Conservation (phyloP, 116 monocot genomes). For the Cymodocea nodosa region DNA sequence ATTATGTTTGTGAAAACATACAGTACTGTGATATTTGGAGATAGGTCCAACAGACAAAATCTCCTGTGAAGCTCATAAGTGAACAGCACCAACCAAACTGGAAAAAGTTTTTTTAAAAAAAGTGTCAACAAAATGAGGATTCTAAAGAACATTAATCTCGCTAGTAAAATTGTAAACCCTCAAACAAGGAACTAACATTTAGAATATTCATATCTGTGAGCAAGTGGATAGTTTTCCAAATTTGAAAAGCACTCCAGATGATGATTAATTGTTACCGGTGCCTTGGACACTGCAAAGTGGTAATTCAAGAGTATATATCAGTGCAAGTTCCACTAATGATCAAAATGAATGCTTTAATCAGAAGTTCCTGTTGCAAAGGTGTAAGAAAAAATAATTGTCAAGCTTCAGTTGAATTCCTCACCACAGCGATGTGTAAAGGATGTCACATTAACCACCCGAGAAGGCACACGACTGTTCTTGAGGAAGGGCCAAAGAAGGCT, state of each 20-base stretch:
- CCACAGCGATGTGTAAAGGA: slow-evolving; percentile 90
- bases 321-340: neutral
- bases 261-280: neutral
- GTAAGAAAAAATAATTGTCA: neutral
- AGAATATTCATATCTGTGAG: slow-evolving; percentile 52
- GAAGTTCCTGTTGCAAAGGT: neutral
- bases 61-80: slow-evolving; percentile 74
- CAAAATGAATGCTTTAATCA: neutral
- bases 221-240: slow-evolving; percentile 39
- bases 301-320: neutral
- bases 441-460: slow-evolving; percentile 82
- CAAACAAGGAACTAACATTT: slow-evolving; percentile 40
- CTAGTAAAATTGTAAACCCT: neutral
- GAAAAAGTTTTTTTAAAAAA: slow-evolving; percentile 6
- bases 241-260: slow-evolving; percentile 8
- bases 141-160: neutral
- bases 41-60: slow-evolving; percentile 23
- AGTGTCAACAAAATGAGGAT: neutral
- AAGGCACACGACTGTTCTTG: slow-evolving; percentile 57
- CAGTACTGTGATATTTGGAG: slow-evolving; percentile 48
- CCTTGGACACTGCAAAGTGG: slow-evolving; percentile 3
- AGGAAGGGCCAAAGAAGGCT: slow-evolving; percentile 64
- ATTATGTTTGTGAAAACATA: slow-evolving; percentile 18
- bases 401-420: slow-evolving; percentile 17
- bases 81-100: slow-evolving; percentile 73